Evolutionary conservation across 2,329 filamentous ascomycete species (phyloP).

Genomic region (Passalora sequoiae): DNA sequence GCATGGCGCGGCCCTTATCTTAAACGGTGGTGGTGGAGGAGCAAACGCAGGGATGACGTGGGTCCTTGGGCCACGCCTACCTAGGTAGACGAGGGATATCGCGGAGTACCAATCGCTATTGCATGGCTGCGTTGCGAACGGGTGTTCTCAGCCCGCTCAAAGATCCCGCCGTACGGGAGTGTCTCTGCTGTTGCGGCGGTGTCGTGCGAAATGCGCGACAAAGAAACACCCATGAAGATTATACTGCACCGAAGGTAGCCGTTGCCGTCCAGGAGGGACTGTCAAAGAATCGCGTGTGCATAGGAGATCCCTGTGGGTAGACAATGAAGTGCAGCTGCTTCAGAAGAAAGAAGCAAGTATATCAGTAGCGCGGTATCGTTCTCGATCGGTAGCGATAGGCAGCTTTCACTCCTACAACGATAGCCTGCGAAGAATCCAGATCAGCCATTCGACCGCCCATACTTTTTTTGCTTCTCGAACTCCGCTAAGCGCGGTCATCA

Average conservation of each 20-base stretch:
- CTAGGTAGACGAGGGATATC: constrained; percentile 1
- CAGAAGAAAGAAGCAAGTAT: constrained; percentile 3
- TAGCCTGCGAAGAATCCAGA: neutral
- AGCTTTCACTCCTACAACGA: neutral
- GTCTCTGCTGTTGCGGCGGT: neutral
- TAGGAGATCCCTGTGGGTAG: neutral
- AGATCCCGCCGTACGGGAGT: no score
- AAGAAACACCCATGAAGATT: constrained; percentile 1
- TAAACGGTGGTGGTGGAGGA: constrained; percentile 5
- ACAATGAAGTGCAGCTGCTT: neutral
- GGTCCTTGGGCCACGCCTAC: constrained; percentile 4
- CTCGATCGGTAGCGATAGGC: neutral
- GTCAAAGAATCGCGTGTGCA: neutral
- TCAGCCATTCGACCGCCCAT: constrained; percentile 7
- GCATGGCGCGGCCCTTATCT: constrained; percentile 2
- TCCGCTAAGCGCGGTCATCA: neutral
- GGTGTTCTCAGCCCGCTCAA: no score
- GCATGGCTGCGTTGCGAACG: no score
- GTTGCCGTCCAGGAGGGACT: neutral
- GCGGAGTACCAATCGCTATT: constrained; percentile 4
- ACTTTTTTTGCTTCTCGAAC: constrained; percentile 2
- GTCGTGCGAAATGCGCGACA: neutral
- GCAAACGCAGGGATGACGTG: constrained; percentile 11
- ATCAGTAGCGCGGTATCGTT: no score
- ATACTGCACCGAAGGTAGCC: constrained; percentile 2